Percentiles rank a stretch among this genome's conserved stretches.
Evolutionary conservation across 2,329 filamentous ascomycete species (phyloP).

Genomic region (Aspergillus pseudonomiae): DNA sequence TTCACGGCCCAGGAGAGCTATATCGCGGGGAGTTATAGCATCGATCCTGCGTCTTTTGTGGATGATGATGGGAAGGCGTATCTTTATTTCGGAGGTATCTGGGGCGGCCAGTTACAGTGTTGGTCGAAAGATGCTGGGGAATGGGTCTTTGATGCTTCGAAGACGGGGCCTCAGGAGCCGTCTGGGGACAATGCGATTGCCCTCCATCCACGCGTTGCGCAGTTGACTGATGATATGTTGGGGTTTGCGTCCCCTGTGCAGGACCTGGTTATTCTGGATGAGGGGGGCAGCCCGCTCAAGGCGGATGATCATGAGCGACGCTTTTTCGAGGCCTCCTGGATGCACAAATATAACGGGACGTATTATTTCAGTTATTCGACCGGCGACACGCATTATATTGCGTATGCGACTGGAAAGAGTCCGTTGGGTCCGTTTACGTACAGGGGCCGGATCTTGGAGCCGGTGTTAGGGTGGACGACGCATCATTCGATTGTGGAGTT

Average conservation of each 20-base stretch:
- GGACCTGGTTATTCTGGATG: constrained; percentile 67
- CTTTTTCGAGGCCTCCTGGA: constrained; percentile 81
- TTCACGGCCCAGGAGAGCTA: constrained; percentile 67
- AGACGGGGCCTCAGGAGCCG: constrained; percentile 63
- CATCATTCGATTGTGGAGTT: constrained; percentile 80
- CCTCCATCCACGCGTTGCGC: constrained; percentile 68
- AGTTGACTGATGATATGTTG: constrained; percentile 67
- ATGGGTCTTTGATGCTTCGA: constrained; percentile 59
- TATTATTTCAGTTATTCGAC: constrained; percentile 82
- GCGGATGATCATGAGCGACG: constrained; percentile 72
- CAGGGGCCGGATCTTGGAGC: constrained; percentile 70
- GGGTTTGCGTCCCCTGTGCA: constrained; percentile 58
- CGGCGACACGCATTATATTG: constrained; percentile 74
- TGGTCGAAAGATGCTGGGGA: constrained; percentile 58
- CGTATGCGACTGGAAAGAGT: constrained; percentile 66
- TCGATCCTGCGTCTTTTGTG: constrained; percentile 76
- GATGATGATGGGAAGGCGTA: constrained; percentile 68
- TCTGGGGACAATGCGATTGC: constrained; percentile 59
- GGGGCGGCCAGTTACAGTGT: constrained; percentile 80
- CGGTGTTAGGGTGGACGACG: constrained; percentile 79
- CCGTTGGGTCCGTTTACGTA: constrained; percentile 76
- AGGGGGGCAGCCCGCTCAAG: constrained; percentile 59
- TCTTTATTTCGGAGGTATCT: constrained; percentile 77
- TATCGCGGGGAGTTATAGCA: constrained; percentile 72
- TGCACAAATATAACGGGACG: constrained; percentile 69